Evolutionary conservation across 352 stramenopile genomes (phyloP).

Genomic region (Globisporangium radiosum): DNA sequence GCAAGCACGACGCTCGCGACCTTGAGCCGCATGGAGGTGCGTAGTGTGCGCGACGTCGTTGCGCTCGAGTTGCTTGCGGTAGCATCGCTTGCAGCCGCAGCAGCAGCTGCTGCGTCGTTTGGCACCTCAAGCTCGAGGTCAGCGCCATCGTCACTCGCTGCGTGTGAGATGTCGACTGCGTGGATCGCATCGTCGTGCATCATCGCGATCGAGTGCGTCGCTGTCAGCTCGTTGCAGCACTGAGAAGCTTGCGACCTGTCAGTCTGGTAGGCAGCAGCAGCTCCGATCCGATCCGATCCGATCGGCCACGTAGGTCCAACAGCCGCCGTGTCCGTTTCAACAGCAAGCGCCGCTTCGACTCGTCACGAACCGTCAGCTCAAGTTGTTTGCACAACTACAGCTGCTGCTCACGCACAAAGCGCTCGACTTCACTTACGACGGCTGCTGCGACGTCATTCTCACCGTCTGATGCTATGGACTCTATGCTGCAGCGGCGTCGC

Average conservation of each 20-base stretch:
- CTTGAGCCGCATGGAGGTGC: constrained; percentile 9
- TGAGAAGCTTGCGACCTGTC: too few relatives aligned
- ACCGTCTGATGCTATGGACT: too few relatives aligned
- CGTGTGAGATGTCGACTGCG: constrained; percentile 5
- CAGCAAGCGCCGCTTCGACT: too few relatives aligned
- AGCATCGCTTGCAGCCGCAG: background rate
- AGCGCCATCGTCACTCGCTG: background rate
- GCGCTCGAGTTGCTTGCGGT: background rate
- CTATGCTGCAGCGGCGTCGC: constrained; percentile 7
- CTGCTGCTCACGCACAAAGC: too few relatives aligned
- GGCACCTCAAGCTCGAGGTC: background rate
- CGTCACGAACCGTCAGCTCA: too few relatives aligned
- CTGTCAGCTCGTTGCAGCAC: too few relatives aligned
- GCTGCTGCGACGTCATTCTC: background rate
- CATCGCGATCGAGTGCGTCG: background rate
- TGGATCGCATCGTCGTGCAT: constrained; percentile 7
- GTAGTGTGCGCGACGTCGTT: background rate
- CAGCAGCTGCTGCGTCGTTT: background rate
- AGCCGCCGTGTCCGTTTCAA: too few relatives aligned
- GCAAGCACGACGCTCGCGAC: constrained; percentile 13
- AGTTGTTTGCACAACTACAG: too few relatives aligned
- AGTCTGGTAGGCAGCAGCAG: too few relatives aligned
- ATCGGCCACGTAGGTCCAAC: too few relatives aligned
- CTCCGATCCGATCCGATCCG: too few relatives aligned
- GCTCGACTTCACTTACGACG: background rate